Evolutionary conservation across 2,329 filamentous ascomycete species (phyloP), one percentile per base, ranked within the genome.

Genomic region (Cryphonectria naterciae): DNA sequence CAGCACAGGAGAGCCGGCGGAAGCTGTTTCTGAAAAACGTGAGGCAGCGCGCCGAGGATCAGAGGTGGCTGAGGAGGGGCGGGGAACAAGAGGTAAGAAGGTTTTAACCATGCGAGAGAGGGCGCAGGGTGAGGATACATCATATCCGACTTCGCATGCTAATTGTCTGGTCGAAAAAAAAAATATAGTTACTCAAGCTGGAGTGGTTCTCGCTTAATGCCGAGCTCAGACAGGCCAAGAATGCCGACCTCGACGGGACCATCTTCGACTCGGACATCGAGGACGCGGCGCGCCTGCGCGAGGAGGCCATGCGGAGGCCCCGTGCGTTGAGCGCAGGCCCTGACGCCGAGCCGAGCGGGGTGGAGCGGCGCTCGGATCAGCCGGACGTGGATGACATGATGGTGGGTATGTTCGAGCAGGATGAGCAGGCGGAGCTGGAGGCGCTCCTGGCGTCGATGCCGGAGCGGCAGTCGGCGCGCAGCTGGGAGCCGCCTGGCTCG

Each of bases 11-110:
- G 77, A 84, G 86, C 68, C 83, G 93, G 70, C 84, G 92, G 63
- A 87, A 87, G 43, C 82, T 92, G 69, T 95, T 95, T 75, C 81
- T 95, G 71, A 88, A 89, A 77, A 92, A 86, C 67, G 89, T 92
- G 25, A 84, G 88, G 71, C 86, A 89, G 75, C 85, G 87, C 56
- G 82, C 85, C 2, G 88, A 91, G 58, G 88, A 92, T 39, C 86
- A 83, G 75, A 81, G 82, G 32, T 91, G 89, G 85, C 84, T 87
- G 75, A 83, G 85, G 67, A 83, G 90, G 74, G 89, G 89, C 37
- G 88, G 90, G 2, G 89, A 92, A 75, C 88, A 91, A 75, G 86
- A 88, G 78, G 84, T 86, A 76, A 35, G 79, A 8, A 32, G 3
- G 32, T 32, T 22, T 35, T 22, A 25, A 67, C 25, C 8, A 5